Evolutionary conservation across 2,329 filamentous ascomycete genomes (phyloP), one percentile per base, ranked within the genome.

Genomic region (Mycosphaerella arachidis): DNA sequence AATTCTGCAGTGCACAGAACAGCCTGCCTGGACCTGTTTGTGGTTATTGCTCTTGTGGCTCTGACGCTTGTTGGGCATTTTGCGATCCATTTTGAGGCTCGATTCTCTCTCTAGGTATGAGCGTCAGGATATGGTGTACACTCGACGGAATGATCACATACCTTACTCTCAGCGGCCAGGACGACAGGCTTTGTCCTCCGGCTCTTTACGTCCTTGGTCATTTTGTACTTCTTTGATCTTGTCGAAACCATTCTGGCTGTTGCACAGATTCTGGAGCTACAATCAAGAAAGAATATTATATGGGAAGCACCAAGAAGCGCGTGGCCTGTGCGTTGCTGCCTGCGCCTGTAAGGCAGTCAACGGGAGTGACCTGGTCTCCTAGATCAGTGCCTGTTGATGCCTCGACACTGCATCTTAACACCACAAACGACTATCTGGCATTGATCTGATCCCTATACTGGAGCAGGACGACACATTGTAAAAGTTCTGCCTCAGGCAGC

Each of bases 1-100:
- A 60, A 16, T 37, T 60, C 58, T 1, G 27, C 48, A 2, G 50
- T 60, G 8, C 52, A 27, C 24, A 60, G 53, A 16, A 57, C 55
- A 9, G 55, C 55, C 12, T 51, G 13, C 16, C 46, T 30, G 8
- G 55, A 27, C 4, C 45, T 48, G 7, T 51, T 24, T 4, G n/a
- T 52, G 45, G 29, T 18, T 46, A 57, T 33, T 1, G 16, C 29
- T 18, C 43, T 56, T 6, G 54, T 50, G 8, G 29, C 24, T 12
- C 52, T 30, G 33, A 43, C 18, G n/a, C 27, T 31, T 10, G 1
- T 27, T 16, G 18, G 27, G 16, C 3, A 10, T 24, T 9, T 40
- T 20, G 53, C 20, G 18, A n/a, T 45, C 40, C 53, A 55, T 31
- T 29, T 29, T 27, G 30, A 48, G 5, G 46, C 46, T 12, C 27